These are phyloP conservation scores for Aspergillus indologenus DNA, from an alignment of 495 filamentous ascomycete genomes.

Conservation along the genomic window DNA sequence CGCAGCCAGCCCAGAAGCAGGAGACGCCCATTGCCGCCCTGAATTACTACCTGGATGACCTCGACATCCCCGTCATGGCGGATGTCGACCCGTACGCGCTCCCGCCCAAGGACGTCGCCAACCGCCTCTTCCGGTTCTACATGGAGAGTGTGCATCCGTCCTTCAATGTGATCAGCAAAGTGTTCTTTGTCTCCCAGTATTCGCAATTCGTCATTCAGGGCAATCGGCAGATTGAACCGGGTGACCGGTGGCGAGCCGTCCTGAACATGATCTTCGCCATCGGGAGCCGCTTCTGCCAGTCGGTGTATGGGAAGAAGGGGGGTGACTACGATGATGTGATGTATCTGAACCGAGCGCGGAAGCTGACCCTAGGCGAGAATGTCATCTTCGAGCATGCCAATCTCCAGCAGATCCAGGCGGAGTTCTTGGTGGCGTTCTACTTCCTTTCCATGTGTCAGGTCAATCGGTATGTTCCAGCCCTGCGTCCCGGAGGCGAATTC, in stretches of 20 bases:
- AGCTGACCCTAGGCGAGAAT: slow-evolving; percentile 47
- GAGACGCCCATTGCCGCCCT: slow-evolving; percentile 33
- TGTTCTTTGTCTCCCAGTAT: slow-evolving; percentile 42
- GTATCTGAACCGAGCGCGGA: slow-evolving; percentile 56
- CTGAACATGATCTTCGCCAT: slow-evolving; percentile 67
- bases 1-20: background rate
- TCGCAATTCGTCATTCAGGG: slow-evolving; percentile 26
- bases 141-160: slow-evolving; percentile 54
- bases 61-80: slow-evolving; percentile 39
- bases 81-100: slow-evolving; percentile 47
- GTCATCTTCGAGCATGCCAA: slow-evolving; percentile 54
- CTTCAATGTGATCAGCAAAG: slow-evolving; percentile 53
- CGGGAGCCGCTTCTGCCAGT: slow-evolving; percentile 44
- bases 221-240: slow-evolving; percentile 20
- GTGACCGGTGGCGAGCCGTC: slow-evolving; percentile 53
- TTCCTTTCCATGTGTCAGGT: slow-evolving; percentile 56
- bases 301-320: slow-evolving; percentile 34
- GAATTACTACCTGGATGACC: slow-evolving; percentile 58
- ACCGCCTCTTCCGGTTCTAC: slow-evolving; percentile 53
- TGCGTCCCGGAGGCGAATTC: background rate
- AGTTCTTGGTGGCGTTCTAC: slow-evolving; percentile 54
- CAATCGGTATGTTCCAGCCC: slow-evolving; percentile 48
- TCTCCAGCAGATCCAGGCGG: slow-evolving; percentile 59
- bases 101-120: slow-evolving; percentile 49
- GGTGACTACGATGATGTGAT: slow-evolving; percentile 49